These are phyloP conservation scores for Candida mattraensis DNA, from an alignment of 805 yeast species.

Conservation along the genomic window DNA sequence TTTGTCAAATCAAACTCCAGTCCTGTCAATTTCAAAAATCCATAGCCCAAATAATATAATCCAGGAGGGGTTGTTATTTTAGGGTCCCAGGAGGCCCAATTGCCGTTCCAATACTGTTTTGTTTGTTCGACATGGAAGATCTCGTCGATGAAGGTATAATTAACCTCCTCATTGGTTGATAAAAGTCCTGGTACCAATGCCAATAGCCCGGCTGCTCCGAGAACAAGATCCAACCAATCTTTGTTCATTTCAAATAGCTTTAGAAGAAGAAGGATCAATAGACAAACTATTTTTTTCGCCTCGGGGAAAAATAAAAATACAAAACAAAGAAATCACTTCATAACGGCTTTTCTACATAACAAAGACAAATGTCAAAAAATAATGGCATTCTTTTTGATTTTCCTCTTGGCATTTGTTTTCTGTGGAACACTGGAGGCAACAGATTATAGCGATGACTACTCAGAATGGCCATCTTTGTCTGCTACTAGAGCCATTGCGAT, in stretches of 20 bases:
- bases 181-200: conserved; percentile 21
- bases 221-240: conserved; percentile 15
- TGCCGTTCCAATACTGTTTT: conserved; percentile 57
- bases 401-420: neutral
- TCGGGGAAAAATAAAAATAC: no score
- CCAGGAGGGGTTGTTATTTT: conserved; percentile 99
- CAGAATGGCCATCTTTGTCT: conserved; percentile 36
- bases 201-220: conserved; percentile 15
- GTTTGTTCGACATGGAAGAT: conserved; percentile 84
- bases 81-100: conserved; percentile 73
- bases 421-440: no score
- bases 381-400: neutral
- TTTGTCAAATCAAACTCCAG: conserved; percentile 37
- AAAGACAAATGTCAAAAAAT: conserved; percentile 1
- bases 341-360: neutral
- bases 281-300: no score
- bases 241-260: no score
- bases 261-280: conserved; percentile 1
- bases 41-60: conserved; percentile 53
- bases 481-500: conserved; percentile 34
- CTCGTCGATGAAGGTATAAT: conserved; percentile 63
- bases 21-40: conserved; percentile 34
- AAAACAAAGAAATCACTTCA: neutral
- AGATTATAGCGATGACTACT: neutral
- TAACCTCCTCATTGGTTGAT: conserved; percentile 22